phyloP scores from a whole-genome alignment of 768 basidiomycete genomes.

The Gloeopeniophorella convolvens region DNA sequence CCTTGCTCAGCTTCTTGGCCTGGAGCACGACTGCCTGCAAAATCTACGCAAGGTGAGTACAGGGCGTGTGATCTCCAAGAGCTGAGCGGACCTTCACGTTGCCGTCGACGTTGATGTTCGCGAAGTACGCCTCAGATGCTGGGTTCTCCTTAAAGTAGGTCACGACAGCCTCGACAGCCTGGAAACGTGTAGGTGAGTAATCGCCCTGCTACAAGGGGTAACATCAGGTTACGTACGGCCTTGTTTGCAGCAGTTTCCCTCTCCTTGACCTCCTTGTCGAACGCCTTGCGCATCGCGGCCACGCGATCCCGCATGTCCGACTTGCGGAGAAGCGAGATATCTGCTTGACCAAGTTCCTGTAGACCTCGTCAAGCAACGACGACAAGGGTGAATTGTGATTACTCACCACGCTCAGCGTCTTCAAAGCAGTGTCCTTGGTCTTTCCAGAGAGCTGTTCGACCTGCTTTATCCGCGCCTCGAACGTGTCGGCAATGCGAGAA shows the following conservation, averaged over 20 bases:
- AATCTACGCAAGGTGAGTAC: slow-evolving; percentile 38
- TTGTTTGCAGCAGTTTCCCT: slow-evolving; percentile 71
- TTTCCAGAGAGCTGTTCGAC: slow-evolving; percentile 59
- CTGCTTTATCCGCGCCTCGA: slow-evolving; percentile 55
- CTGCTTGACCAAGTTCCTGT: slow-evolving; percentile 83
- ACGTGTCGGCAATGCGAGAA: slow-evolving; percentile 55
- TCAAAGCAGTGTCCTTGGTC: slow-evolving; percentile 84
- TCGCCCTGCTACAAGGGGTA: background rate
- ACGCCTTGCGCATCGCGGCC: slow-evolving; percentile 64
- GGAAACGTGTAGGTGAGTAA: background rate
- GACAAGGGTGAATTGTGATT: background rate
- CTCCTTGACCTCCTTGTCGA: slow-evolving; percentile 83
- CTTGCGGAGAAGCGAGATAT: slow-evolving; percentile 84
- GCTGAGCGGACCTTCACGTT: slow-evolving; percentile 64
- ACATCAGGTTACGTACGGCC: slow-evolving; percentile 41
- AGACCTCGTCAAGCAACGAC: background rate
- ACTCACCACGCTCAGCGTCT: slow-evolving; percentile 69
- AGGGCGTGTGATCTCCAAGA: background rate
- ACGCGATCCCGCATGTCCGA: slow-evolving; percentile 72
- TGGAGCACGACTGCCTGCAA: slow-evolving; percentile 69
- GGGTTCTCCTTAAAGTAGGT: slow-evolving; percentile 75
- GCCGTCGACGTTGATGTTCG: slow-evolving; percentile 67
- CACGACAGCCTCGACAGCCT: slow-evolving; percentile 67
- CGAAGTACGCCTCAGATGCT: slow-evolving; percentile 62
- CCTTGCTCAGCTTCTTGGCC: slow-evolving; percentile 76